A percentile compares a stretch with the other conserved stretches of the same genome.
phyloP scores from a whole-genome alignment of 75 land plant genomes.

The Chamaecyparis obtusa region DNA sequence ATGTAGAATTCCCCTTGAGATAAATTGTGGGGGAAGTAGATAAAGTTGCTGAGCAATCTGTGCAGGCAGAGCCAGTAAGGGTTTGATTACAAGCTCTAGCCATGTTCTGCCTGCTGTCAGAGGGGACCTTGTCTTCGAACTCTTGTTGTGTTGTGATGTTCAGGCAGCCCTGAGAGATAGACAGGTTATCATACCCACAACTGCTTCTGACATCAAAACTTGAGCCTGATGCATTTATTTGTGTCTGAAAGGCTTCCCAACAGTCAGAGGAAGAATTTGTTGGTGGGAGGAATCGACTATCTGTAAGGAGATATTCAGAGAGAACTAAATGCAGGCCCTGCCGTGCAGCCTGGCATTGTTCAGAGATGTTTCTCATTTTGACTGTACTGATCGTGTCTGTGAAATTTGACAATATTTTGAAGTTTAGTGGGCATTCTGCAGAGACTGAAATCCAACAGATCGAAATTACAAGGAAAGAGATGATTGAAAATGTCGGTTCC shows the following conservation, averaged over 20 bases:
- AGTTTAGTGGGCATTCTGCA: conserved; percentile 48
- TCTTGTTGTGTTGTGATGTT: conserved; percentile 51
- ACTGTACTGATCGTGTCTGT: conserved; percentile 2
- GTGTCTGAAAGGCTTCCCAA: conserved; percentile 36
- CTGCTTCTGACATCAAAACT: conserved; percentile 26
- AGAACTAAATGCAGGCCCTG: conserved; percentile 53
- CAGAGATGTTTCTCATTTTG: conserved; percentile 6
- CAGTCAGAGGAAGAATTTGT: conserved; percentile 40
- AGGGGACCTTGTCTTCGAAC: conserved; percentile 34
- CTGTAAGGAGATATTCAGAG: conserved; percentile 36
- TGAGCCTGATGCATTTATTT: conserved; percentile 15
- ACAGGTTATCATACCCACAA: conserved; percentile 44
- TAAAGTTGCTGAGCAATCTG: conserved; percentile 36
- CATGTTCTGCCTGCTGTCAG: background rate
- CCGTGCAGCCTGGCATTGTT: conserved; percentile 34
- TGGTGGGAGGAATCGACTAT: conserved; percentile 51
- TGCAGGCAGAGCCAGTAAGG: conserved; percentile 45
- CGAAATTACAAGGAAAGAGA: background rate
- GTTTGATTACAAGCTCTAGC: conserved; percentile 36
- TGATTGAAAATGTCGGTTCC: background rate
- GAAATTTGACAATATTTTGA: conserved; percentile 34
- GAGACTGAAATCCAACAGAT: conserved; percentile 4
- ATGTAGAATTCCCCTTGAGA: background rate
- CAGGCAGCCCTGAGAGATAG: conserved; percentile 57
- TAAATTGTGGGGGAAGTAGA: conserved; percentile 19